phyloP scores from a whole-genome alignment of 257 asterid genomes.

The Solanum ossicruentum region DNA sequence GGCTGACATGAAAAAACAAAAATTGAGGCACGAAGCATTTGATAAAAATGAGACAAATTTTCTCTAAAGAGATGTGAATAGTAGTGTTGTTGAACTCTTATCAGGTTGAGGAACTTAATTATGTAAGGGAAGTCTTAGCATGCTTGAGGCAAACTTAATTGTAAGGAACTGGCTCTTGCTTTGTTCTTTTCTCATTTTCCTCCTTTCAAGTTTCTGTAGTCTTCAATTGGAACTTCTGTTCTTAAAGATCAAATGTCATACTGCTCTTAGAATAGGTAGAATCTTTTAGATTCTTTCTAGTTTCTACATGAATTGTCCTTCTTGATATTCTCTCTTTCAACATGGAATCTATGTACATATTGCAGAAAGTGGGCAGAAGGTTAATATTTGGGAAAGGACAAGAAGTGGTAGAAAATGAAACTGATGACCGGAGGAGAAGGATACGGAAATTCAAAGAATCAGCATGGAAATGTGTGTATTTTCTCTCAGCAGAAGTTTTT shows the following conservation, averaged over 20 bases:
- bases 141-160: not conserved
- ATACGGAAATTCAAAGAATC: constrained; percentile 88
- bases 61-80: not conserved
- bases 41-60: not conserved
- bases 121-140: not conserved
- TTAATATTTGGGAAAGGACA: constrained; percentile 64
- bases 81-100: not conserved
- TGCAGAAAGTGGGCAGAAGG: constrained; percentile 62
- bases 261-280: not conserved
- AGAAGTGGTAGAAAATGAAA: constrained; percentile 31
- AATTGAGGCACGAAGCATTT: not conserved
- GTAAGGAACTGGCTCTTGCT: not conserved
- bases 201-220: not conserved
- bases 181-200: not conserved
- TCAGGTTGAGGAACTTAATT: not conserved
- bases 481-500: constrained; percentile 76
- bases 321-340: constrained; percentile 5
- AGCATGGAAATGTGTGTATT: constrained; percentile 91
- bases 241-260: not conserved
- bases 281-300: not conserved
- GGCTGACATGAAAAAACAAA: not conserved
- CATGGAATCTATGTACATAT: constrained; percentile 8
- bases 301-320: not conserved
- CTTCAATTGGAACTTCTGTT: not conserved
- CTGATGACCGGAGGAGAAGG: constrained; percentile 50